Base-by-base conservation (phyloP, 352 stramenopile genomes). In the Saprolegnia parasitica region DNA sequence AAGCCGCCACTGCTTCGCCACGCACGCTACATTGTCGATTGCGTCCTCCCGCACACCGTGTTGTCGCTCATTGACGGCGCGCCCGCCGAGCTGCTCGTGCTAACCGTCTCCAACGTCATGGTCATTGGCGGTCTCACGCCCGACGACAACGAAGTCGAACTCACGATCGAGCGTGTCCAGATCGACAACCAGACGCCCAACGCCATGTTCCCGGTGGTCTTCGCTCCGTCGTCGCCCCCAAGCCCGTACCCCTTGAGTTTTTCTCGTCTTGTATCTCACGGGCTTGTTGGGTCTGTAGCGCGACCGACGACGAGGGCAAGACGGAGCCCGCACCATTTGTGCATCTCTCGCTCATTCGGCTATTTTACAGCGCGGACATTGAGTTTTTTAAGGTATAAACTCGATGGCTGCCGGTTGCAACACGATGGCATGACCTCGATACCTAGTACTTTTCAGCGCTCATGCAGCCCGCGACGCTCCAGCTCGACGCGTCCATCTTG, bases 91-190 rank as follows among this genome's bases (percentile, higher is more conserved):
- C 61, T 96, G 1, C 65, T 95, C 9, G 66, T 95, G 0, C 79
- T 95, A 15, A 90, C 85, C 0, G 81, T 85, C 0, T 74, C 90
- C 61, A 76, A 88, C 8, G 73, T 92, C 1, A 81, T 88, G 39
- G 75, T 93, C 39, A 79, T 76, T 10, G 91, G 89, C 45, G 80
- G 78, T 1, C 86, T 87, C 35, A 81, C 80, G 1, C 76, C 83
- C 45, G 80, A 84, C 29, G 83, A 93, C 40, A 84, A 96, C 49
- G 84, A 93, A 58, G 83, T 89, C 24, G 88, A 96, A 71, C 70
- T 95, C 45, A 92, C 92, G 56, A 80, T 96, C 26, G 79, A 83
- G 4, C 87, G 79, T 21, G 83, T 96, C 42, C 87, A 96, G 73
- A 78, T 95, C 0, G 88, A 95, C 56, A 96, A 93, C 40, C 87